Evolutionary conservation across 139 green algal genomes (phyloP).

Genomic region (Volvox africanus): DNA sequence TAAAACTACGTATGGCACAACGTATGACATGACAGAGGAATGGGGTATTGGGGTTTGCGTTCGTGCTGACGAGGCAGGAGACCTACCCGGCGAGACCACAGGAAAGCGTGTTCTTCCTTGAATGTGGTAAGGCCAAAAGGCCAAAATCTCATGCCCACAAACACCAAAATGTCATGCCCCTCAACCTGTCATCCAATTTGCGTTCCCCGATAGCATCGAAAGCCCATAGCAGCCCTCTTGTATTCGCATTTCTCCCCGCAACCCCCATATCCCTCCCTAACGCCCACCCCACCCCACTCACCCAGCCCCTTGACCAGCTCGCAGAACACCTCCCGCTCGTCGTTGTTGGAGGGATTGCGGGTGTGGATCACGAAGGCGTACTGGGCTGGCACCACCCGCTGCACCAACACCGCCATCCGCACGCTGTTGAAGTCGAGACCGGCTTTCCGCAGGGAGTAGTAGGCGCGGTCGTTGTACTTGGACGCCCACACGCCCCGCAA

Average conservation of each 20-base stretch:
- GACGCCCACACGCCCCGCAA: conserved; percentile 95
- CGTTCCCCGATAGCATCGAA: too few species aligned
- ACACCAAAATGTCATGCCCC: too few species aligned
- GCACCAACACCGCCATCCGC: conserved; percentile 98
- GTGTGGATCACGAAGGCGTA: conserved; percentile 99
- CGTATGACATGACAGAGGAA: too few species aligned
- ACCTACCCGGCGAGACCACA: too few species aligned
- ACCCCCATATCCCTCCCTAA: background rate
- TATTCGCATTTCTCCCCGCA: background rate
- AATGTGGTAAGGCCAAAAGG: too few species aligned
- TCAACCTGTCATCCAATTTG: too few species aligned
- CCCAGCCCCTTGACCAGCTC: conserved; percentile 97
- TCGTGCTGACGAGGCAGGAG: too few species aligned
- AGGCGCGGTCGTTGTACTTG: conserved; percentile 98
- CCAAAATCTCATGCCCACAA: too few species aligned
- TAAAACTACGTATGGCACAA: too few species aligned
- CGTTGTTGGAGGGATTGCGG: conserved; percentile 91
- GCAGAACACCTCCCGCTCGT: conserved; percentile 91
- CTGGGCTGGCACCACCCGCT: conserved; percentile 91
- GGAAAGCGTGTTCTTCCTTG: too few species aligned
- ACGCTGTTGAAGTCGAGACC: conserved; percentile 92
- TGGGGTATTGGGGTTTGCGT: too few species aligned
- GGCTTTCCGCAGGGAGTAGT: conserved; percentile 83
- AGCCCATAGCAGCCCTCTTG: too few species aligned
- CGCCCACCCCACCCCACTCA: conserved; percentile 30